phyloP scores from a whole-genome alignment of 2,329 filamentous ascomycete genomes.

The Dactylella cylindrospora region DNA sequence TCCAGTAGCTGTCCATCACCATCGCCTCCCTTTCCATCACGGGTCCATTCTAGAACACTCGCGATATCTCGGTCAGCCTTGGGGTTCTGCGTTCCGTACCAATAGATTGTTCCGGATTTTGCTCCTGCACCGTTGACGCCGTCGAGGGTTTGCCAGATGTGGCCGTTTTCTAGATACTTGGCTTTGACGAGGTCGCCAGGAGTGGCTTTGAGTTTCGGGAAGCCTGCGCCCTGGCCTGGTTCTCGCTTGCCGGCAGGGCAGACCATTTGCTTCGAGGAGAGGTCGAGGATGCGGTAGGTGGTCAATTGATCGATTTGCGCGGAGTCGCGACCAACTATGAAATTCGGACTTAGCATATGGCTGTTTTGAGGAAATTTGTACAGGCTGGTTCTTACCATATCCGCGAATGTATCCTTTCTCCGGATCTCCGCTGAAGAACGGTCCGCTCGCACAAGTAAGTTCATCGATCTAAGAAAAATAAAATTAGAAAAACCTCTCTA shows the following conservation, averaged over 20 bases:
- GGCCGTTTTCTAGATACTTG: constrained; percentile 48
- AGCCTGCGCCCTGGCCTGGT: constrained; percentile 19
- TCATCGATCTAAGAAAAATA: constrained; percentile 40
- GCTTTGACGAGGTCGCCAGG: constrained; percentile 45
- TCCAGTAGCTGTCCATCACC: constrained; percentile 73
- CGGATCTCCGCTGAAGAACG: constrained; percentile 8
- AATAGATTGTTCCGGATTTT: constrained; percentile 45
- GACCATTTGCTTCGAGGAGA: constrained; percentile 32
- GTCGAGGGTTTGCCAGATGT: constrained; percentile 45
- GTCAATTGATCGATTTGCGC: constrained; percentile 32
- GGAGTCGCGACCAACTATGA: constrained; percentile 31
- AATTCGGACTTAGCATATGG: constrained; percentile 13
- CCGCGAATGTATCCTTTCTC: constrained; percentile 43
- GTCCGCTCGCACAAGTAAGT: constrained; percentile 44
- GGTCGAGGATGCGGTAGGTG: constrained; percentile 38
- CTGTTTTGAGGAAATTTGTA: not conserved
- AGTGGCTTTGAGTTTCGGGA: constrained; percentile 45
- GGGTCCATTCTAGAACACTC: constrained; percentile 64
- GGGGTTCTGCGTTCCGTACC: constrained; percentile 46
- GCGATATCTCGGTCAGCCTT: constrained; percentile 43
- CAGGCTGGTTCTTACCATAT: constrained; percentile 26
- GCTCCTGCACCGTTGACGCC: constrained; percentile 21
- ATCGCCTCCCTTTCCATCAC: constrained; percentile 77
- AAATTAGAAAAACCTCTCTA: not conserved
- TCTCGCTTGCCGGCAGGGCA: constrained; percentile 21